These are phyloP conservation scores for Kalanchoe fedtschenkoi DNA, from an alignment of 164 flowering plant genomes.

Conservation along the genomic window DNA sequence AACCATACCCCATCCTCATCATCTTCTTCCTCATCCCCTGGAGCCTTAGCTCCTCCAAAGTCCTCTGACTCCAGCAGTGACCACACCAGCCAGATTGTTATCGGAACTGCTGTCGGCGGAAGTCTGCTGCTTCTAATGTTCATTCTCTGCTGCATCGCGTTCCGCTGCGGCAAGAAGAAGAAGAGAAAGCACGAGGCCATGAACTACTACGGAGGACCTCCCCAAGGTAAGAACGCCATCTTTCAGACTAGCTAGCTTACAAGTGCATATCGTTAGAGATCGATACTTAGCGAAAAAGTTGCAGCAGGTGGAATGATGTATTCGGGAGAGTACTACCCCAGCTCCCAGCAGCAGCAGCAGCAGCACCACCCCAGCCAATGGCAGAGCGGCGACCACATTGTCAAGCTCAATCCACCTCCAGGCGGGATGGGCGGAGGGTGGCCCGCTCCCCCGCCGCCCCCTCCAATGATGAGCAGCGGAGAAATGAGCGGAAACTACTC, in stretches of 20 bases:
- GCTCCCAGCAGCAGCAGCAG: neutral
- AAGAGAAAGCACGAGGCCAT: constrained; percentile 6
- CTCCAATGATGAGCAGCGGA: constrained; percentile 9
- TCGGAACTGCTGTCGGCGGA: constrained; percentile 7
- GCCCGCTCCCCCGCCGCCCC: constrained; percentile 9
- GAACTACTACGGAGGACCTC: constrained; percentile 7
- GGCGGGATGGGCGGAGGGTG: constrained; percentile 4
- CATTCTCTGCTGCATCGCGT: constrained; percentile 1
- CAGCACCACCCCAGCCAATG: neutral
- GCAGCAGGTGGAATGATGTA: neutral
- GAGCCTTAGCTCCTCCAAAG: neutral
- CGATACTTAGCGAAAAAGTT: no score
- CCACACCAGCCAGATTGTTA: neutral
- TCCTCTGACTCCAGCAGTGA: neutral
- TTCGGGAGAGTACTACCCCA: neutral
- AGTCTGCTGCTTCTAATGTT: constrained; percentile 7
- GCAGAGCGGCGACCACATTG: constrained; percentile 5
- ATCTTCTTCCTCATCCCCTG: neutral
- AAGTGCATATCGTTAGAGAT: neutral
- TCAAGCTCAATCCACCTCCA: constrained; percentile 1
- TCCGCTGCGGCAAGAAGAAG: constrained; percentile 5
- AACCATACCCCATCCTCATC: constrained; percentile 3
- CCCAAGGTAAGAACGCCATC: neutral
- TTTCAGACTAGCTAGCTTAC: neutral
- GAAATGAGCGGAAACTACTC: constrained; percentile 8